phyloP scores from a whole-genome alignment of 345 rosid genomes.

The Clausena lansium region DNA sequence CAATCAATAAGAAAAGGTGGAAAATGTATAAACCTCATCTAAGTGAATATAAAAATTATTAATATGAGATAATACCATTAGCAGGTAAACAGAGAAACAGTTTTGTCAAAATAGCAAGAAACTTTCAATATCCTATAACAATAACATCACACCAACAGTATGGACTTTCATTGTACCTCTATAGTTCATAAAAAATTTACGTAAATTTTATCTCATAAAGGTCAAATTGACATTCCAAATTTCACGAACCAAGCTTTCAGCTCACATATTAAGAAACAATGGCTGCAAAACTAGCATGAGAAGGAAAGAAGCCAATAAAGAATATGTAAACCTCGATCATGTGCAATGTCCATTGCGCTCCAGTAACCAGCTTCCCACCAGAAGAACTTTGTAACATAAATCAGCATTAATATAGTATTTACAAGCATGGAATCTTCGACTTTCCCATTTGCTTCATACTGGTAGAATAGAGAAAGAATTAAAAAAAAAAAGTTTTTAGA shows the following conservation, averaged over 20 bases:
- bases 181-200: not conserved
- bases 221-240: too few species aligned
- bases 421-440: conserved; percentile 94
- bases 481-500: conserved; percentile 3
- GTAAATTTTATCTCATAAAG: too few species aligned
- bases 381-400: conserved; percentile 88
- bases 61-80: not conserved
- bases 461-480: conserved; percentile 26
- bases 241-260: too few species aligned
- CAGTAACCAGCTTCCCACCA: conserved; percentile 99
- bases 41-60: too few species aligned
- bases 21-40: not conserved
- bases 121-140: not conserved
- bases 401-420: conserved; percentile 83
- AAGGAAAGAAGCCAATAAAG: not conserved
- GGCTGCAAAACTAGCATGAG: conserved; percentile 2
- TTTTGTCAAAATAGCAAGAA: not conserved
- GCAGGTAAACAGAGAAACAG: not conserved
- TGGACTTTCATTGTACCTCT: not conserved
- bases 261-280: not conserved
- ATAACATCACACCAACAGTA: not conserved
- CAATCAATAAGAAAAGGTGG: not conserved
- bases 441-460: conserved; percentile 81
- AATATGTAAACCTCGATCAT: conserved; percentile 80
- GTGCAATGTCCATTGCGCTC: conserved; percentile 99